Base-by-base conservation (phyloP, 2,329 filamentous ascomycete genomes). In the Trichoderma harzianum region DNA sequence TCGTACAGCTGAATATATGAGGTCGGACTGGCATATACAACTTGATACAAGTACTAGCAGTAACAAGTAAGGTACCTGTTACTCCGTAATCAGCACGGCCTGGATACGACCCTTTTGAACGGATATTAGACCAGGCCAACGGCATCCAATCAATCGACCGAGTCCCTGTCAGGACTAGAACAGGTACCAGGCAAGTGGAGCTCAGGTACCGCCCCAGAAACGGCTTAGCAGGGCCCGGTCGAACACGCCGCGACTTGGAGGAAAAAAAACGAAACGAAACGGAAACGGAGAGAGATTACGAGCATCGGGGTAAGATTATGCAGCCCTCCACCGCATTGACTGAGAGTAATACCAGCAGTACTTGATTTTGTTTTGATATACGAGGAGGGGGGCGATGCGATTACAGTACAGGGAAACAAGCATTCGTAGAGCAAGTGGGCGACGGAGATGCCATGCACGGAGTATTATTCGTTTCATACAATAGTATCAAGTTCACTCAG, bases 281-380 rank as follows among this genome's bases (percentile, higher is more conserved):
- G 24, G 24, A 32, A 57, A 28, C 32, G 64, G 28, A 55, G 28
- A 57, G 64, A 67, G 26, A 61, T 69, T 69, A 61, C 66, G 66
- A 69, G 66, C 66, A 51, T 62, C 66, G n/a, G n/a, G 66, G 36
- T 61, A 53, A 69, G 30, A 69, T 69, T 53, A 69, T 69, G 66
- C 66, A 26, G 57, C n/a, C 66, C 66, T 60, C 66, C 66, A 47
- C 63, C 47, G 47, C 28, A 66, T 55, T 66, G 47, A 58, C 32
- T 30, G 51, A 10, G 55, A n/a, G 55, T 30, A 58, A 32, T 24
- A 51, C 43, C 21, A 53, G 5, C 47, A 32, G 55, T 11, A 58
- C 55, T 51, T 51, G 18, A n/a, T 51, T 51, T 21, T 53, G 21
- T 53, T 53, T 24, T 24, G 11, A 34, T 30, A 34, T 60, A 60